phyloP scores from a whole-genome alignment of 306 rosid genomes.

The Lathyrus aphaca region DNA sequence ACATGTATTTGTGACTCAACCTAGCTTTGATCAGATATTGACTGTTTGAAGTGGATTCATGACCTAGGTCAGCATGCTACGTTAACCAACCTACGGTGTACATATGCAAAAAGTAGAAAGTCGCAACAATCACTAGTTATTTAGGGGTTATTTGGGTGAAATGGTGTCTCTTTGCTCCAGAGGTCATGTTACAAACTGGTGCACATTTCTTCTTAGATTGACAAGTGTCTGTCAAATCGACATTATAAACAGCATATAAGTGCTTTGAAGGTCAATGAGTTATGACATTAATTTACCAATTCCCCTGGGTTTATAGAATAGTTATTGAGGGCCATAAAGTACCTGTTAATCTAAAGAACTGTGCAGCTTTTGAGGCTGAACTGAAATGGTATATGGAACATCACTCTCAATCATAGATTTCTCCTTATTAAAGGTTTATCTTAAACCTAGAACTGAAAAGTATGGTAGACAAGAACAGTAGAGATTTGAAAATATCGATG shows the following conservation, averaged over 20 bases:
- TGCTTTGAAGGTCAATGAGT: conserved; percentile 14
- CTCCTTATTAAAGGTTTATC: not conserved
- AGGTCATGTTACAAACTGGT: conserved; percentile 5
- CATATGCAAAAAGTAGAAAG: conserved; percentile 13
- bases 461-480: conserved; percentile 4
- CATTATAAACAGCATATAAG: not conserved
- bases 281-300: not conserved
- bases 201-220: not conserved
- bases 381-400: not conserved
- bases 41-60: conserved; percentile 7
- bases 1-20: conserved; percentile 2
- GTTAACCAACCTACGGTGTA: conserved; percentile 23
- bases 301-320: not conserved
- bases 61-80: conserved; percentile 12
- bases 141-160: not conserved
- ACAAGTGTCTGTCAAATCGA: not conserved
- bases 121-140: not conserved
- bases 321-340: not conserved
- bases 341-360: conserved; percentile 10
- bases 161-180: not conserved
- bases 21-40: conserved; percentile 24
- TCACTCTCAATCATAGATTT: conserved; percentile 10
- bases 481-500: not conserved
- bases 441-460: conserved; percentile 12
- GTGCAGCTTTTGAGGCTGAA: conserved; percentile 11